Base-by-base conservation (phyloP, 768 basidiomycete genomes). In the Plicaturopsis crispa region DNA sequence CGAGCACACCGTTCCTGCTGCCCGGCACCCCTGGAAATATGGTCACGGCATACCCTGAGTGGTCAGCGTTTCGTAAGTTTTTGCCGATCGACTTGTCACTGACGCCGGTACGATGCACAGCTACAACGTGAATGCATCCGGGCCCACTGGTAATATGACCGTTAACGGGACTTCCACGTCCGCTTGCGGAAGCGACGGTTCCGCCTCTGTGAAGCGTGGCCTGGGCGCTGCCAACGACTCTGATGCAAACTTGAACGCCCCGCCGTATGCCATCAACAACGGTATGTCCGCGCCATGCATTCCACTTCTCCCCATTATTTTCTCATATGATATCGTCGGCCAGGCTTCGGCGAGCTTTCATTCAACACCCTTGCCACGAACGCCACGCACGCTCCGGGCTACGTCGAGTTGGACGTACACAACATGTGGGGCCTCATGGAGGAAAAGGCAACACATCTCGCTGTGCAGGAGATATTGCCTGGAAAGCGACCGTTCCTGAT, bases 391-490 rank as follows among this genome's bases (percentile, higher is more conserved):
- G 62, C 63, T 5, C 67, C 67, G 33, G 84, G 84, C 1, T 65
- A 69, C 40, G 66, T 63, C 8, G 81, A 85, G 46, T 61, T 82
- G 22, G 80, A 85, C 45, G 67, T 71, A 12, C 84, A 85, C 55
- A 85, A 80, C 53, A 44, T 84, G 40, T 85, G 73, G 67, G 82
- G 83, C 13, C 53, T 76, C 49, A 79, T 84, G 78, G 78, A 83
- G 51, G 80, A 77, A 46, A 72, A 72, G 45, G 62, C 82, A 1
- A 81, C 83, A 4, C 66, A 81, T 57, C 54, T 71, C 17, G 80
- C 80, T 4, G 41, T 85, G 31, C 61, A 67, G 47, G 52, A 68
- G 4, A 56, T 84, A 36, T 57, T 68, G 3, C 68, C 76, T 2
- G 74, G 73, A 3, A 70, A 74, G 51, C 68, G 84, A 5, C 85